These are phyloP conservation scores for Raphidocelis subcapitata DNA, from an alignment of 139 green algal species.

Conservation along the genomic window DNA sequence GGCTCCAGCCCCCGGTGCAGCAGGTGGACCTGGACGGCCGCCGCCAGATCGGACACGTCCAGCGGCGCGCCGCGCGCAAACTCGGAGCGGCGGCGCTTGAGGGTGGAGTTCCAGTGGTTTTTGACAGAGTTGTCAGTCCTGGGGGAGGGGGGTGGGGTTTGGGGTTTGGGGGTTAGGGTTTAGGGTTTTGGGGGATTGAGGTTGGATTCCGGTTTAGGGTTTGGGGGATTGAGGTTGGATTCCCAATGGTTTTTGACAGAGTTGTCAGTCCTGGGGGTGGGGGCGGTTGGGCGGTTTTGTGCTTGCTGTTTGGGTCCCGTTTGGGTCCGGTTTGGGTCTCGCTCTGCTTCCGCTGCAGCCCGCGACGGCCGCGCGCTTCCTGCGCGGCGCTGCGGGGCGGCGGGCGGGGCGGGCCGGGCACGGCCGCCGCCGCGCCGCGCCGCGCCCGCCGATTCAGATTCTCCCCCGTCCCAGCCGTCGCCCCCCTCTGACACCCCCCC, in stretches of 20 bases:
- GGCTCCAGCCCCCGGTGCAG: too few species aligned
- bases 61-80: conserved; percentile 21
- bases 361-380: background rate
- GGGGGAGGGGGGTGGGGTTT: background rate
- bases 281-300: background rate
- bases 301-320: background rate
- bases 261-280: conserved; percentile 66
- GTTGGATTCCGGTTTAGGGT: background rate
- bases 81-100: conserved; percentile 39
- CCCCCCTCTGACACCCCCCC: background rate
- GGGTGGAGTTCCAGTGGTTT: conserved; percentile 82
- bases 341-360: background rate
- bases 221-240: conserved; percentile 53
- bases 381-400: background rate
- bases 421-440: background rate
- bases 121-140: conserved; percentile 81
- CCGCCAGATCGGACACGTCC: conserved; percentile 22
- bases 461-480: background rate
- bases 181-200: background rate
- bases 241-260: conserved; percentile 86
- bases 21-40: conserved; percentile 5
- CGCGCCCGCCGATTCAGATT: too few species aligned
- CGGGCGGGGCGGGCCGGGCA: background rate
- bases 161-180: background rate
- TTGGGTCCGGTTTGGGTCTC: background rate